Evolutionary conservation across 441 rosid species (phyloP).

Genomic region (Mallotus japonicus): DNA sequence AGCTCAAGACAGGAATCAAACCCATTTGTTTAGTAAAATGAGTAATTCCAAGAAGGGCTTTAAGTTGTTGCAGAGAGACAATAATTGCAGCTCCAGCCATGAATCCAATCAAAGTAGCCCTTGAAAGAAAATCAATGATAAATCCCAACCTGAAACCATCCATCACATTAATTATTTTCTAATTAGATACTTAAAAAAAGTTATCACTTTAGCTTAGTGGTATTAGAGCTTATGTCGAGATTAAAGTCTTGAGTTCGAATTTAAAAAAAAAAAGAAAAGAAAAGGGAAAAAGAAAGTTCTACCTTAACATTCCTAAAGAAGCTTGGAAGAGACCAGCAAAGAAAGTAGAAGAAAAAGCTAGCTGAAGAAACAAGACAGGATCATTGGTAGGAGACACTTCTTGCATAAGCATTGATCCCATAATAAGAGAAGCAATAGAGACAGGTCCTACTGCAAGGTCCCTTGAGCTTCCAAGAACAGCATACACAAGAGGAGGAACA

Average conservation of each 20-base stretch:
- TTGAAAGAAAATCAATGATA: constrained; percentile 78
- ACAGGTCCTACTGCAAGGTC: constrained; percentile 95
- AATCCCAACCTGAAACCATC: constrained; percentile 61
- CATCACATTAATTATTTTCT: not conserved
- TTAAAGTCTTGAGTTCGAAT: no score
- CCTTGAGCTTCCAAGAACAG: constrained; percentile 87
- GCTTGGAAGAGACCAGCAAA: constrained; percentile 94
- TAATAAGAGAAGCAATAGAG: constrained; percentile 79
- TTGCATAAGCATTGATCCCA: constrained; percentile 90
- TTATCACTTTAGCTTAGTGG: not conserved
- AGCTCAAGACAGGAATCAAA: constrained; percentile 67
- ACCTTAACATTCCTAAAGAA: constrained; percentile 84
- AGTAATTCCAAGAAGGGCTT: constrained; percentile 80
- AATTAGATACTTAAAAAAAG: not conserved
- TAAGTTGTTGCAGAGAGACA: constrained; percentile 82
- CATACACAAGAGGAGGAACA: constrained; percentile 88
- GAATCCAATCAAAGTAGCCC: constrained; percentile 83
- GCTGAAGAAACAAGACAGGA: constrained; percentile 66
- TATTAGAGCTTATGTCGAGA: not conserved
- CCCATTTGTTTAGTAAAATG: constrained; percentile 79
- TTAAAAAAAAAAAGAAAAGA: not conserved
- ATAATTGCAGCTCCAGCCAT: constrained; percentile 95
- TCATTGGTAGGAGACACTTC: constrained; percentile 67
- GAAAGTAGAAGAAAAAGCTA: constrained; percentile 87
- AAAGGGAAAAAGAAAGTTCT: not conserved